Base-by-base conservation (phyloP, 2,329 filamentous ascomycete species). In the Botrytis hyacinthi region DNA sequence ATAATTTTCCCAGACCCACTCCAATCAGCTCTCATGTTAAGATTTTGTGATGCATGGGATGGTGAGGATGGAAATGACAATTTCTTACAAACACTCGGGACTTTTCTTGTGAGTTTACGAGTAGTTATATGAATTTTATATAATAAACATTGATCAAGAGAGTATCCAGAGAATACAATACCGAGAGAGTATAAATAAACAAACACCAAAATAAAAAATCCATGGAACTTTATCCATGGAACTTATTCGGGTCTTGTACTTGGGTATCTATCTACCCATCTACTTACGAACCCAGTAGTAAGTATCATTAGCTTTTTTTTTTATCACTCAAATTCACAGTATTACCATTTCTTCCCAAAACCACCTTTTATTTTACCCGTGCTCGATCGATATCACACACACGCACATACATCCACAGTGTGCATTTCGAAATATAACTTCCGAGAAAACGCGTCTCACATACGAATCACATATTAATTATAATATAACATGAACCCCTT, bases 1-100 rank as follows among this genome's bases (percentile, higher is more conserved):
- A 35, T 66, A 66, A 66, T 66, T 20, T 66, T 66, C 63, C 63
- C 20, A 12, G 63, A 66, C 29, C 63, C 63, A 37, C 63, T 37
- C 62, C 32, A 8, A 37, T n/a, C 32, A 26, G 18, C 16, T 32
- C 44, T 51, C 22, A 12, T n/a, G 26, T 8, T 37, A 29, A 2
- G 51, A 29, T 29, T 54, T 8, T 16, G 51, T 40, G 22, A 29
- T 20, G 8, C 46, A 66, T 48, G 44, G 44, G 3, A 46, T 20
- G 20, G 6, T 57, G 26, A 12, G 37, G 16, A 32, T 29, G n/a
- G 18, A 26, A 44, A 6, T 29, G 37, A 29, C 14, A 20, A 16
- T 54, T 54, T 54, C 2, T 16, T 29, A 35, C 4, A 35, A 35
- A 26, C 26, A 12, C 22, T n/a, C 48, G 12, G 26, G 26, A n/a